Base-by-base conservation (phyloP, 306 rosid species). In the Psophocarpus tetragonolobus region DNA sequence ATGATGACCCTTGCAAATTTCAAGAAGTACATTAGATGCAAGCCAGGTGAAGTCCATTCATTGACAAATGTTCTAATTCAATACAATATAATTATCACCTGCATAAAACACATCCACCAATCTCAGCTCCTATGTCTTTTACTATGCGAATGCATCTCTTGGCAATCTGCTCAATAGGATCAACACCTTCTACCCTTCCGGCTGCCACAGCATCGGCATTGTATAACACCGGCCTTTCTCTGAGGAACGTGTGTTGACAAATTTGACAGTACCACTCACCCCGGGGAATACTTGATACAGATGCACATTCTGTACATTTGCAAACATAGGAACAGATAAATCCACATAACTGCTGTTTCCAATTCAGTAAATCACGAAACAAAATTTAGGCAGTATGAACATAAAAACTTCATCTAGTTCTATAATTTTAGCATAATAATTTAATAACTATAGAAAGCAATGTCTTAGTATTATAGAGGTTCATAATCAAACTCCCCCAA, bases 111-210 rank as follows among this genome's bases (percentile, higher is more conserved):
- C 99, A 95, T 78, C 99, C 99, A 75, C 91, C 89, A 30, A 92
- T 87, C 82, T 95, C 97, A 64, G 88, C 88, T 27, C 91, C 97
- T 47, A 90, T 79, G 77, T 92, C 89, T 82, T 86, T 91, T 35
- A 92, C 97, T 60, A 95, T 91, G 72, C 99, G 97, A 73, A 92
- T 93, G 81, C 99, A 92, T 88, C 98, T 89, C 83, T 83, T 83
- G 80, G 91, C 76, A 80, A 92, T 95, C 82, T 92, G 87, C 78
- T 95, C 97, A 47, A 92, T 91, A 73, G 97, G 94, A 86, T 91
- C 99, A 77, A 91, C 88, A 75, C 99, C 97, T 71, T 84, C 79
- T 71, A 89, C 86, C 85, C 97, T 91, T 81, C 97, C 99, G 63
- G 97, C 96, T 11, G 97, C 99, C 76, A 92, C 86, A 75, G 94